A percentile compares a stretch with the other conserved stretches of the same genome.
phyloP scores from a whole-genome alignment of 2,329 filamentous ascomycete genomes.

The Fusarium sp. region DNA sequence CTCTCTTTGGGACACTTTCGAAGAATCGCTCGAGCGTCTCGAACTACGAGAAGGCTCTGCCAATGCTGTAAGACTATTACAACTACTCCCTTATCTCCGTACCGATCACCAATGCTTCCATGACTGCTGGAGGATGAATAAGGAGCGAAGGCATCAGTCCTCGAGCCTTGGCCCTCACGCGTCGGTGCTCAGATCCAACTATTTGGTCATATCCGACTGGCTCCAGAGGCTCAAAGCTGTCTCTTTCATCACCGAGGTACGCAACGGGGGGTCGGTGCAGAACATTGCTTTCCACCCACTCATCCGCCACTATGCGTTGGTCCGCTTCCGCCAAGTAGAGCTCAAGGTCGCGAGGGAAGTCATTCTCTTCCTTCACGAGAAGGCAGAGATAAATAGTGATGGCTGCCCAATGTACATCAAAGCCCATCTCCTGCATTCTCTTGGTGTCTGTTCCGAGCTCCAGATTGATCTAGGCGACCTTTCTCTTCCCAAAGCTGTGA shows the following conservation, averaged over 20 bases:
- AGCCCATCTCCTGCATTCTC: not conserved
- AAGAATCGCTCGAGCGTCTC: not conserved
- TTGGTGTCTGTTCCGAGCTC: not conserved
- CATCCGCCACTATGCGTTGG: not conserved
- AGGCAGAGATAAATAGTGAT: not conserved
- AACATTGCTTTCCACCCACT: not conserved
- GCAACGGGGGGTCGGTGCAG: not conserved
- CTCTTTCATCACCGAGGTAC: not conserved
- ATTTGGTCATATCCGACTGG: not conserved
- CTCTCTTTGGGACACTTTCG: not conserved
- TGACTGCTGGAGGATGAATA: not conserved
- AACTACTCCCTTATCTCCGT: slow-evolving; percentile 2
- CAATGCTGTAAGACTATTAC: not conserved
- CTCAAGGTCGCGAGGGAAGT: not conserved
- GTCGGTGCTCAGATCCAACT: not conserved
- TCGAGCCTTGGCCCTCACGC: not conserved
- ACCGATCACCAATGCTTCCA: not conserved
- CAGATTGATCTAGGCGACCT: not conserved
- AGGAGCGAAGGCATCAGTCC: not conserved
- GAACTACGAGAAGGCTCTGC: not conserved
- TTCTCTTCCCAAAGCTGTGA: not conserved
- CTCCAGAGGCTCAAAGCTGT: not conserved
- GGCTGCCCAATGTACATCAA: not conserved
- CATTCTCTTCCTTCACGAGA: not conserved
- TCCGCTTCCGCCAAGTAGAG: not conserved